Percentiles rank a stretch among this genome's conserved stretches.
Evolutionary conservation across 139 green algal genomes (phyloP).

Genomic region (Asterochloris erici): DNA sequence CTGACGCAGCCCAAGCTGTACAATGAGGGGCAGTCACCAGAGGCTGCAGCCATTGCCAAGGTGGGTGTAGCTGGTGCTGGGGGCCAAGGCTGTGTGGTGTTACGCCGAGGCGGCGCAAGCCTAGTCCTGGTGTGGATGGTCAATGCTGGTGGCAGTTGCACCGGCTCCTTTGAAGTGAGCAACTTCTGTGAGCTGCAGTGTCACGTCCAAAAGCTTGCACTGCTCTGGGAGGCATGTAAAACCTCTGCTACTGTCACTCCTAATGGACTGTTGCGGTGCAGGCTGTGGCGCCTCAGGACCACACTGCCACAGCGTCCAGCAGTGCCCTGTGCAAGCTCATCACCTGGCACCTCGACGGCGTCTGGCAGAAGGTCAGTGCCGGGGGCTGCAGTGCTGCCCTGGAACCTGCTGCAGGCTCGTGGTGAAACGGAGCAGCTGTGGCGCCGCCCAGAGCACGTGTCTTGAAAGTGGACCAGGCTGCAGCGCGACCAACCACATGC

Average conservation of each 20-base stretch:
- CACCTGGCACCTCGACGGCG: constrained; percentile 56
- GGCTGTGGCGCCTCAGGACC: constrained; percentile 62
- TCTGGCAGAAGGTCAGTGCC: constrained; percentile 28
- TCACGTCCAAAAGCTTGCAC: neutral
- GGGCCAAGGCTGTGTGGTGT: neutral
- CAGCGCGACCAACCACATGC: too few relatives aligned
- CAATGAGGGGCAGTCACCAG: constrained; percentile 50
- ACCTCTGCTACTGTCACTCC: neutral
- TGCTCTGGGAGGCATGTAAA: neutral
- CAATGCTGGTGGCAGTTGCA: neutral
- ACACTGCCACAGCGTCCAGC: constrained; percentile 76
- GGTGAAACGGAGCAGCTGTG: too few relatives aligned
- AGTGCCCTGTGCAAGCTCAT: constrained; percentile 88
- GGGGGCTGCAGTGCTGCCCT: too few relatives aligned
- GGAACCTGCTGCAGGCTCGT: too few relatives aligned
- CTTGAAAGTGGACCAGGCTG: too few relatives aligned
- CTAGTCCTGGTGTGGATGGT: neutral
- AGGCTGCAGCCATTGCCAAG: neutral
- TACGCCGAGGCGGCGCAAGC: neutral
- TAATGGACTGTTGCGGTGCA: constrained; percentile 23
- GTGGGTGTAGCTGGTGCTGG: neutral
- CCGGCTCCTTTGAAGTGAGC: neutral
- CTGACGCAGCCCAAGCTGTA: constrained; percentile 72
- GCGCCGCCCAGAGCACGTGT: too few relatives aligned
- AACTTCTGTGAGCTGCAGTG: neutral